Base-by-base conservation (phyloP, 352 stramenopile genomes). In the Globisporangium sylvaticum region DNA sequence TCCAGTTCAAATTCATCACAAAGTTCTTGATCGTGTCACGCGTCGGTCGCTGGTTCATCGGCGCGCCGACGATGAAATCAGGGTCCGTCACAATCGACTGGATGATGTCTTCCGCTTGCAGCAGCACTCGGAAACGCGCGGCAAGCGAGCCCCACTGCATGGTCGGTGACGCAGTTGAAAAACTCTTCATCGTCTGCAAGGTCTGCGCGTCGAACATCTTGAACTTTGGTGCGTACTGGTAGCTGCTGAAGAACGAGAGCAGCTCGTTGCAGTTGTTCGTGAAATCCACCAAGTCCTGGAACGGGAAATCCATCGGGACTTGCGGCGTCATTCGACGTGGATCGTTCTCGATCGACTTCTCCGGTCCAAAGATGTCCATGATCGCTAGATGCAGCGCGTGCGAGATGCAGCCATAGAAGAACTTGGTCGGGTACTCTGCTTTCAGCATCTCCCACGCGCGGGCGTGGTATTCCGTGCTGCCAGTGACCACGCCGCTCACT, bases 381-480 rank as follows among this genome's bases (percentile, higher is more conserved):
- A 94, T 91, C 29, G 79, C 82, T 46, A 94, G 62, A 53, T 94
- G 84, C 2, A 94, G 75, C 29, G 86, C 86, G 58, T 94, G 83
- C 20, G 81, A 90, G 69, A 91, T 92, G 62, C 86, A 94, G 6
- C 86, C 86, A 52, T 94, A 94, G 66, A 94, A 94, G 59, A 94
- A 94, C 70, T 92, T 94, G 58, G 86, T 92, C 53, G 86, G 86
- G 63, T 88, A 92, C 67, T 94, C 84, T 2, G 74, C 77, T 66
- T 94, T 94, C 42, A 94, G 81, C 77, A 92, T 85, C 71, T 92
- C 83, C 86, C 86, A 94, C 4, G 86, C 84, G 44, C 80, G 76
- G 14, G 81, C 87, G 50, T 94, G 81, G 67, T 83, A 87, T 69
- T 90, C 78, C 0, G 83, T 94, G 66, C 78, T 90, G 7, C 81